Evolutionary conservation across 345 rosid species (phyloP).

Genomic region (Euphorbia tirucalli): DNA sequence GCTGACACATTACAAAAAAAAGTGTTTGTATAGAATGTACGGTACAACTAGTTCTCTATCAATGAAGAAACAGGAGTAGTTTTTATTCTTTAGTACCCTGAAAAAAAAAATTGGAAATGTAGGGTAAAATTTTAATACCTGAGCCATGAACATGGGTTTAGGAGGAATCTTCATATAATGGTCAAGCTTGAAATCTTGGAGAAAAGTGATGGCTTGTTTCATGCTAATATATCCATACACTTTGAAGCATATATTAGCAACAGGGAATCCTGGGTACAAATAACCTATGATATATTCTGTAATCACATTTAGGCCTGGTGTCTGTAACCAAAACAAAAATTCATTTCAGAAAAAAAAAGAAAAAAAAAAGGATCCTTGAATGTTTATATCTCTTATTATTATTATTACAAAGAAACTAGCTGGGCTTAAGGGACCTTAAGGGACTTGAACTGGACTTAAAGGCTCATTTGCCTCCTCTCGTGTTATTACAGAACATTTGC

Average conservation of each 20-base stretch:
- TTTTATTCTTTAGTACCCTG: too few species aligned
- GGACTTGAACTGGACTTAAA: too few species aligned
- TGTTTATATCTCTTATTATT: too few species aligned
- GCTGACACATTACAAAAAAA: too few species aligned
- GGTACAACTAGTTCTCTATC: too few species aligned
- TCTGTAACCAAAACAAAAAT: conserved; percentile 32
- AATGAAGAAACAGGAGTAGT: too few species aligned
- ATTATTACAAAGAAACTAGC: not conserved
- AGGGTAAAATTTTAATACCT: conserved; percentile 27
- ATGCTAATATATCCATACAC: conserved; percentile 64
- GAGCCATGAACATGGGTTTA: conserved; percentile 60
- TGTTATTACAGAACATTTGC: too few species aligned
- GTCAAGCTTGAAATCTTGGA: conserved; percentile 71
- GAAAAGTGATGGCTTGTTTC: conserved; percentile 59
- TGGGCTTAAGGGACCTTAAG: too few species aligned
- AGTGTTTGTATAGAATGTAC: too few species aligned
- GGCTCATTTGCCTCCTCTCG: too few species aligned
- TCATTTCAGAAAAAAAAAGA: conserved; percentile 1
- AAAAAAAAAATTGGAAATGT: not conserved
- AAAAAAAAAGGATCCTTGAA: too few species aligned
- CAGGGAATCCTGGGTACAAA: conserved; percentile 63
- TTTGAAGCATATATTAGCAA: conserved; percentile 60
- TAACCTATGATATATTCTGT: conserved; percentile 68
- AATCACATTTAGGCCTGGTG: conserved; percentile 57
- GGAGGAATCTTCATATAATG: conserved; percentile 83